phyloP scores from a whole-genome alignment of 2,329 filamentous ascomycete species.

The Xylaria arbuscula region DNA sequence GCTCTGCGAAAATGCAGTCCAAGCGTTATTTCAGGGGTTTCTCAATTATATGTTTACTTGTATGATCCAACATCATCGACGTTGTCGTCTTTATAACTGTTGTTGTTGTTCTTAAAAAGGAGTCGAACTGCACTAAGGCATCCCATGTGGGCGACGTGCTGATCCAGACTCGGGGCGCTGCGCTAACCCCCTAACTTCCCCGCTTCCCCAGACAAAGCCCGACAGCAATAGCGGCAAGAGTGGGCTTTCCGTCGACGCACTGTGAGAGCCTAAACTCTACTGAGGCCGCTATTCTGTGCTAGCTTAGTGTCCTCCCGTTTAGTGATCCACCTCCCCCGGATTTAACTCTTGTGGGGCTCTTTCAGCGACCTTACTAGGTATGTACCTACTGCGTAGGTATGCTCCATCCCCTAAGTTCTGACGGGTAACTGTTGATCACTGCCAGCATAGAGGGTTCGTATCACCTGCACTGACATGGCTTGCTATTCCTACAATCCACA shows the following conservation, averaged over 20 bases:
- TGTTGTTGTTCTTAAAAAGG: slow-evolving; percentile 1
- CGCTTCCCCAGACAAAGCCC: slow-evolving; percentile 37
- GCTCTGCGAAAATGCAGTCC: slow-evolving; percentile 27
- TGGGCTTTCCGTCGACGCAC: slow-evolving; percentile 15
- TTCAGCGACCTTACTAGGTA: background rate
- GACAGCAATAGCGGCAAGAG: slow-evolving; percentile 26
- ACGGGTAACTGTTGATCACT: background rate
- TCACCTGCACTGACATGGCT: no score
- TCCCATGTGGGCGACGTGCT: slow-evolving; percentile 1
- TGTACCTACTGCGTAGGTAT: background rate
- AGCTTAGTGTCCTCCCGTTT: slow-evolving; percentile 12
- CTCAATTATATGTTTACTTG: background rate
- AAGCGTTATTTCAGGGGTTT: background rate
- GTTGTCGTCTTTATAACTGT: background rate
- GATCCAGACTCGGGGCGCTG: slow-evolving; percentile 26
- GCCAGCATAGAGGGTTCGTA: no score
- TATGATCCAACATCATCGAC: background rate
- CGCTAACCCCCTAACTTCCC: slow-evolving; percentile 31
- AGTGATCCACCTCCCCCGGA: slow-evolving; percentile 37
- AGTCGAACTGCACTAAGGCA: slow-evolving; percentile 6
- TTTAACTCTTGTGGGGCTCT: slow-evolving; percentile 21
- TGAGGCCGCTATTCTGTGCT: slow-evolving; percentile 23
- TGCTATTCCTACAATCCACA: no score
- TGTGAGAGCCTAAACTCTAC: slow-evolving; percentile 24
- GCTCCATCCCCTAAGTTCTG: background rate